phyloP scores from a whole-genome alignment of 305 asterid genomes.

The Plantago coronopus region DNA sequence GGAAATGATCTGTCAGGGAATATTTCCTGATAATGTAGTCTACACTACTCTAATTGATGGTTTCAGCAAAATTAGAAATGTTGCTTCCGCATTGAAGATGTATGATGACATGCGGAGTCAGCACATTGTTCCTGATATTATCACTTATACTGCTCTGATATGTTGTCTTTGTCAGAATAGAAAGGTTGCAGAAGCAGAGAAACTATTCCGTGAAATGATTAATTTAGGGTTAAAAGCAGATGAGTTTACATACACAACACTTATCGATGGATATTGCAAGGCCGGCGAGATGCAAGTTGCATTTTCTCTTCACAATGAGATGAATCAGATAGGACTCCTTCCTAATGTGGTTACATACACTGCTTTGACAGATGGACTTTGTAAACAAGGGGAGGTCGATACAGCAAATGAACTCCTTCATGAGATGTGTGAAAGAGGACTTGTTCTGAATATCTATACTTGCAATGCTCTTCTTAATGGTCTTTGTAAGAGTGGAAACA shows the following conservation, averaged over 20 bases:
- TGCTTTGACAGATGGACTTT: conserved; percentile 89
- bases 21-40: conserved; percentile 64
- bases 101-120: conserved; percentile 63
- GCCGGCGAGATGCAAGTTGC: conserved; percentile 60
- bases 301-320: conserved; percentile 81
- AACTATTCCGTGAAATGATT: conserved; percentile 63
- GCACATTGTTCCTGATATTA: conserved; percentile 53
- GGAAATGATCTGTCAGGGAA: conserved; percentile 71
- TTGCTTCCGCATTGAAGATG: conserved; percentile 52
- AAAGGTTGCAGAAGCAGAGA: conserved; percentile 66
- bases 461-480: conserved; percentile 82
- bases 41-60: conserved; percentile 89
- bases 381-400: conserved; percentile 79
- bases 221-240: conserved; percentile 62
- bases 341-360: conserved; percentile 92
- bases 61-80: conserved; percentile 57
- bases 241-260: conserved; percentile 74
- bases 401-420: conserved; percentile 80
- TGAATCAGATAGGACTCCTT: conserved; percentile 53
- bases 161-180: conserved; percentile 66
- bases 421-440: conserved; percentile 70
- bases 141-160: conserved; percentile 69
- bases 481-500: conserved; percentile 79
- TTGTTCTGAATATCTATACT: conserved; percentile 62
- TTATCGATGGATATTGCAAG: conserved; percentile 86